Evolutionary conservation across 768 basidiomycete genomes (phyloP), one percentile per base, ranked within the genome.

Genomic region (Favolaschia claudopus): DNA sequence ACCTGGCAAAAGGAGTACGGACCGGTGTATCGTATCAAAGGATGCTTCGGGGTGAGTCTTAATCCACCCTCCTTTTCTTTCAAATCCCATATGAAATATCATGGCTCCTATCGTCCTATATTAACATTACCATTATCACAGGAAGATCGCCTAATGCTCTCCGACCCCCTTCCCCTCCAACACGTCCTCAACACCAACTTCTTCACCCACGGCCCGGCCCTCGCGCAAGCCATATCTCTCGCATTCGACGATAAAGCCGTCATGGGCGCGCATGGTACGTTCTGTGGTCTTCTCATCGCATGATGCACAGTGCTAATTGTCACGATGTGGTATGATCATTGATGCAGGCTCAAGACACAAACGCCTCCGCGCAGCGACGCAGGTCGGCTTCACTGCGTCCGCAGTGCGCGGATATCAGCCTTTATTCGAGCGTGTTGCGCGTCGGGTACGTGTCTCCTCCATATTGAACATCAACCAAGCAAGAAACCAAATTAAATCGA

Each of bases 131-230:
- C 39, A 12, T n/a, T n/a, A n/a, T n/a, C n/a, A 6, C 38, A 63
- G 62, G 56, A 54, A 44, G 46, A 58, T 34, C 50, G 51, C 14
- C 46, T 63, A 14, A 58, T 63, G 44, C 20, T 58, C 28, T 58
- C 62, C 1, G 62, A 63, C 31, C 51, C 56, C 6, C 51, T 45
- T 3, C 50, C 51, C n/a, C 19, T 63, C 8, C 51, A 63, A 32
- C 46, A 50, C 33, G 37, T 63, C 17, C 27, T 63, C 20, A 58
- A 54, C 46, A 53, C 31, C 39, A 48, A 39, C 24, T 32, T 10
- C 24, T 52, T 62, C n/a, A 19, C 57, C 13, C 61, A 50, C 33
- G 36, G 55, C 9, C 49, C 55, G 20, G 29, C 32, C 6, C 50
- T 58, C 27, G 15, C 28, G 46, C 48, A 63, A 32, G 40, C 36